Evolutionary conservation across 2,329 filamentous ascomycete species (phyloP), one percentile per base, ranked within the genome.

Genomic region (Colletotrichum musicola): DNA sequence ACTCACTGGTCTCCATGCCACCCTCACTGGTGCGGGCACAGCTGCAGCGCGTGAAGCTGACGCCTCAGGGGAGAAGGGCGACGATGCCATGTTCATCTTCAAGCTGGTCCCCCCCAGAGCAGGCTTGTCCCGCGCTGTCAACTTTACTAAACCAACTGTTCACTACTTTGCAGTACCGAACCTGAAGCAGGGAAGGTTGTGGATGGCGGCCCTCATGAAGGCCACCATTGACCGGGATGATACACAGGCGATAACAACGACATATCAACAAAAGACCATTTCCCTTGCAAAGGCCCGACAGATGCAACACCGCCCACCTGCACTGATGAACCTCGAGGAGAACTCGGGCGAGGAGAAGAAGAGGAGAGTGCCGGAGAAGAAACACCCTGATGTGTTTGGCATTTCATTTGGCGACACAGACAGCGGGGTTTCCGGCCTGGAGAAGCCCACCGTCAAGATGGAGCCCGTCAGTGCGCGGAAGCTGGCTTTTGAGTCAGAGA

Each of bases 121-220:
- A 5, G 95, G 95, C 12, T 86, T 97, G 10, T 94, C 94, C 12
- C 91, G 94, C 64, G 96, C 94, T 0, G 95, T 99, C 66, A 97
- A 95, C 77, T 99, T 99, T 78, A 99, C 96, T 1, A 98, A 98
- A 79, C 96, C 96, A 4, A 96, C 94, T 9, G 93, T 98, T 46
- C 96, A 99, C 79, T 98, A 98, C 79, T 99, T 99, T 79, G 96
- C 97, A 5, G 94, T 98, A 22, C 95, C 97, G 60, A 97, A 92
- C 74, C 84, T 98, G 67, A 90, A 93, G 74, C 90, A 96, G 76
- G 96, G 96, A 16, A 90, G 96, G 13, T 83, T 97, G 47, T 99
- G 96, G 96, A 99, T 99, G 96, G 96, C 94, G 4, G 96, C 96
- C 6, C 83, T 99, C 59, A 97, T 99, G 93, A 99, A 99, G 82